Evolutionary conservation across 2,329 filamentous ascomycete genomes (phyloP).

Genomic region (Fusarium circinatum): DNA sequence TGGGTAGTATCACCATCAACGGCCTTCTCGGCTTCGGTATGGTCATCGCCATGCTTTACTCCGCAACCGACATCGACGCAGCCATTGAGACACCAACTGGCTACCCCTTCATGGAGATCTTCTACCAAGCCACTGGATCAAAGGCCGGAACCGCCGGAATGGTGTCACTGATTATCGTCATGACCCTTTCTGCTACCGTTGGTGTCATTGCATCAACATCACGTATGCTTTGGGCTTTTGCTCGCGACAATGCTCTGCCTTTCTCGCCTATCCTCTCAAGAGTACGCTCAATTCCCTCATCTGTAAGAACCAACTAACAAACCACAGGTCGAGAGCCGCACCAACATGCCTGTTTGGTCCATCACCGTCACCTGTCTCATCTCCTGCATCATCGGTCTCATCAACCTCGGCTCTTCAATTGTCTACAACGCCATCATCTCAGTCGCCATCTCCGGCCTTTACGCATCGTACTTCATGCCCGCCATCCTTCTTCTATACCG

Average conservation of each 20-base stretch:
- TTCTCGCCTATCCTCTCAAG: slow-evolving; percentile 31
- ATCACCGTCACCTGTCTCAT: slow-evolving; percentile 32
- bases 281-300: too few species aligned
- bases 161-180: slow-evolving; percentile 33
- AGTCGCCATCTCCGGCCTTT: slow-evolving; percentile 34
- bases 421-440: slow-evolving; percentile 42
- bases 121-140: slow-evolving; percentile 39
- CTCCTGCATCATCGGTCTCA: slow-evolving; percentile 36
- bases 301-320: too few species aligned
- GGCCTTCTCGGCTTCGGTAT: slow-evolving; percentile 35
- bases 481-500: slow-evolving; percentile 39
- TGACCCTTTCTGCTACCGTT: slow-evolving; percentile 37
- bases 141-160: slow-evolving; percentile 31
- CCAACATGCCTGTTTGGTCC: slow-evolving; percentile 38
- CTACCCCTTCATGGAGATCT: slow-evolving; percentile 40
- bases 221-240: slow-evolving; percentile 40
- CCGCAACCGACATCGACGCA: slow-evolving; percentile 35
- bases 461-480: slow-evolving; percentile 37
- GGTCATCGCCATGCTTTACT: slow-evolving; percentile 41
- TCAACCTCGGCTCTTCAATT: slow-evolving; percentile 37
- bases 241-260: slow-evolving; percentile 34
- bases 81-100: slow-evolving; percentile 36
- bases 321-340: slow-evolving; percentile 20
- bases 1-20: slow-evolving; percentile 36
- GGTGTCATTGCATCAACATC: slow-evolving; percentile 41